Base-by-base conservation (phyloP, 2,329 filamentous ascomycete species). In the Ceratocystis alfenasii region DNA sequence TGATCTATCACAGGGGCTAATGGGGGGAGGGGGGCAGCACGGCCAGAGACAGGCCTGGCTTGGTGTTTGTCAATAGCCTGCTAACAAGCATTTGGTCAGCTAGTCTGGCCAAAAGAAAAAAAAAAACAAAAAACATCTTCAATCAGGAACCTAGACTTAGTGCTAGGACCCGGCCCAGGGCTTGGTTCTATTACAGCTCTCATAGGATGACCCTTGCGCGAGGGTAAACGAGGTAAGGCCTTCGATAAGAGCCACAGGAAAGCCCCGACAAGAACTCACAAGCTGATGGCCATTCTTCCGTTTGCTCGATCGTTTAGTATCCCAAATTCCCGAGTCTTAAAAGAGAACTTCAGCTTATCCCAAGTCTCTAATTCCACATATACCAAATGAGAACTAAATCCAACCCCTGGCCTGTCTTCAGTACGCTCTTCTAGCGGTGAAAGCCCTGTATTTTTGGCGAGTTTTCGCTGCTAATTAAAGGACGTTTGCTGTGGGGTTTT, bases 381-480 rank as follows among this genome's bases (percentile, higher is more conserved):
- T n/a, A 48, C 17, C 20, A 20, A 48, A 48, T 20, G 10, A 41
- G 36, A 41, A 10, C 3, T 41, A 12, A 48, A 48, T 20, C 46
- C 46, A n/a, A 3, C 46, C 20, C 46, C 46, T 50, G 3, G 46
- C 46, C 17, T 60, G 55, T 8, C 30, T 33, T 44, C 5, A 45
- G 36, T 12, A 12, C 36, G 10, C 36, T 41, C 10, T 50, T 63
- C 44, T 45, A 33, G 61, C 61, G 61, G 61, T 63, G 61, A 28
- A 63, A 48, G 61, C 44, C 22, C 45, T 33, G 15, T 33, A 57
- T 30, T 33, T 33, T 57, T 57, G 30, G 25, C 8, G 53, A 28
- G 53, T 30, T 57, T 57, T 57, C 53, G 10, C 44, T 48, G 41
- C 46, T 28, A 63, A 41, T 63, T 63, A 63, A 63, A 63, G 61